Conservation (phyloP, 2,329 filamentous ascomycete genomes). For the Aspergillus carbonarius region DNA sequence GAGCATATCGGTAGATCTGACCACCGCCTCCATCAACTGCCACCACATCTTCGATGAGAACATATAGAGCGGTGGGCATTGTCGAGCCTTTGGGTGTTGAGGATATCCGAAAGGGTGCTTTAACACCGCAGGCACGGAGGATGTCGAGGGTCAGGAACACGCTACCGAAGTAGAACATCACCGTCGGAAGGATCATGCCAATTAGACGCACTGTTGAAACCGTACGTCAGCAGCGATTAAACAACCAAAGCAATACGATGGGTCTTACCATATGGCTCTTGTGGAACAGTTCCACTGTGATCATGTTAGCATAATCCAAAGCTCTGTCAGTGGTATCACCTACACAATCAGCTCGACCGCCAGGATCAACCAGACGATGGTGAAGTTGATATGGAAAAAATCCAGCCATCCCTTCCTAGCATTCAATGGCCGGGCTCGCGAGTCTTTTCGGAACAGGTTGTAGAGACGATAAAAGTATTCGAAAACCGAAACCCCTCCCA, state of each 20-base stretch:
- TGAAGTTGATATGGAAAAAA: slow-evolving; percentile 49
- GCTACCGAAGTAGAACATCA: slow-evolving; percentile 48
- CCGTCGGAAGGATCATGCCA: slow-evolving; percentile 46
- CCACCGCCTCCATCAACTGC: slow-evolving; percentile 65
- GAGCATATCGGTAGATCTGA: slow-evolving; percentile 51
- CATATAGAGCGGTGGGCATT: slow-evolving; percentile 62
- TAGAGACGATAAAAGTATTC: slow-evolving; percentile 46
- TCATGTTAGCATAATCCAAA: slow-evolving; percentile 13
- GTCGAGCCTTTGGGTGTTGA: slow-evolving; percentile 60
- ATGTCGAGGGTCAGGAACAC: slow-evolving; percentile 44
- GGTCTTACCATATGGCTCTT: slow-evolving; percentile 40
- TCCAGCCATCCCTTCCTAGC: slow-evolving; percentile 46
- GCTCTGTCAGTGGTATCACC: slow-evolving; percentile 15
- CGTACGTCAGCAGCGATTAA: not conserved
- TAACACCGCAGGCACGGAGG: slow-evolving; percentile 42
- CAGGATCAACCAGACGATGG: slow-evolving; percentile 45
- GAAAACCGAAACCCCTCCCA: slow-evolving; percentile 44
- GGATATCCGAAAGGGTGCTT: slow-evolving; percentile 62
- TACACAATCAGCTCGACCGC: slow-evolving; percentile 45
- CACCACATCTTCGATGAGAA: slow-evolving; percentile 66
- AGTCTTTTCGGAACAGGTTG: slow-evolving; percentile 39
- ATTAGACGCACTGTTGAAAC: slow-evolving; percentile 39
- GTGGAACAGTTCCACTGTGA: slow-evolving; percentile 41
- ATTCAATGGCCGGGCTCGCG: slow-evolving; percentile 41
- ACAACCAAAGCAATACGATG: not conserved